Evolutionary conservation across 495 filamentous ascomycete species (phyloP).

Genomic region (Mycothermus thermophilus): DNA sequence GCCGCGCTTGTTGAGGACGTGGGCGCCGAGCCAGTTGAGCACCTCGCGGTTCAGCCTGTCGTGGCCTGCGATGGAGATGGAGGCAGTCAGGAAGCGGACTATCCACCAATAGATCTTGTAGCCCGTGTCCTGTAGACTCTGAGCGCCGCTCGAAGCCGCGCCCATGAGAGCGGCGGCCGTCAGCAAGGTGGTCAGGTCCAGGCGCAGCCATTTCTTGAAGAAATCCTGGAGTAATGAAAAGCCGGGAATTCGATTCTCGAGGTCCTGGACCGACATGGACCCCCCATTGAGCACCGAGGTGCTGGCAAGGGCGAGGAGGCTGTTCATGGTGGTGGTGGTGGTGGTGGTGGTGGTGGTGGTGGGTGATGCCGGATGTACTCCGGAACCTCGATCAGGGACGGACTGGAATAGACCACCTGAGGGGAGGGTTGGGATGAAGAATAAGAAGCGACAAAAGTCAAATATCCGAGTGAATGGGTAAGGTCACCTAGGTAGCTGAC

Average conservation of each 20-base stretch:
- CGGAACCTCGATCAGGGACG: no score
- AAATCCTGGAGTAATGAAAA: conserved; percentile 14
- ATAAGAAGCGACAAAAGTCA: no score
- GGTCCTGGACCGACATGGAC: conserved; percentile 4
- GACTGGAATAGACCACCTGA: no score
- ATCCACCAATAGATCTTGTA: conserved; percentile 27
- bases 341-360: no score
- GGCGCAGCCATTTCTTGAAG: conserved; percentile 18
- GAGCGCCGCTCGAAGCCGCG: conserved; percentile 14
- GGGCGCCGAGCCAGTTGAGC: conserved; percentile 29
- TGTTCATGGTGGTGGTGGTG: conserved; percentile 10
- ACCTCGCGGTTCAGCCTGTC: conserved; percentile 32
- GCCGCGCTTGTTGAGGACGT: conserved; percentile 22
- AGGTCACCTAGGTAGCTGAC: no score
- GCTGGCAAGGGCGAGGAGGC: conserved; percentile 15
- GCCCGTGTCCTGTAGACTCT: conserved; percentile 10
- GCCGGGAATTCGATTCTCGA: conserved; percentile 16
- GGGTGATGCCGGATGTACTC: no score
- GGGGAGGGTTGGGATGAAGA: no score
- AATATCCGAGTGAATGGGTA: no score
- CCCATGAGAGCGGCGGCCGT: conserved; percentile 21
- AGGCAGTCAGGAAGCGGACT: conserved; percentile 27
- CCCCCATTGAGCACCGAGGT: conserved; percentile 10
- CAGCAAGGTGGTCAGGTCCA: conserved; percentile 21
- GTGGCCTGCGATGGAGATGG: conserved; percentile 25